These are phyloP conservation scores for Termitomyces titanicus DNA, from an alignment of 768 basidiomycete genomes.

Conservation along the genomic window DNA sequence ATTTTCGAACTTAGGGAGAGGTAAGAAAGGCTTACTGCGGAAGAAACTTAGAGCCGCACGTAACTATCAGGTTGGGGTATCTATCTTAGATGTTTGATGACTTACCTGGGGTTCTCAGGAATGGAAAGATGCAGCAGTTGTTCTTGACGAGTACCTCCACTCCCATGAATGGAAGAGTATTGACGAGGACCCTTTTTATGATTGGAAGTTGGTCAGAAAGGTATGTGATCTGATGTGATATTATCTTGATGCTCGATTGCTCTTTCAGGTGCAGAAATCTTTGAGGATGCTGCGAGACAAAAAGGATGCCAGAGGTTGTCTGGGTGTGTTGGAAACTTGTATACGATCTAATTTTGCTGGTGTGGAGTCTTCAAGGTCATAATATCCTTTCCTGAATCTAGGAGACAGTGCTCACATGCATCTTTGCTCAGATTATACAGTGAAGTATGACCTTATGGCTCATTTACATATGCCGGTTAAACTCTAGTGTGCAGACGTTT, in stretches of 20 bases:
- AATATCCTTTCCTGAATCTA: background rate
- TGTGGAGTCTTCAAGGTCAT: constrained; percentile 74
- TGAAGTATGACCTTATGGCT: constrained; percentile 61
- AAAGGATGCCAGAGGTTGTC: constrained; percentile 79
- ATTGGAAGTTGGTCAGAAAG: constrained; percentile 83
- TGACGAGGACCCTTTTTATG: constrained; percentile 89
- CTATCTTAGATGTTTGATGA: background rate
- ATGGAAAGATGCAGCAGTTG: constrained; percentile 82
- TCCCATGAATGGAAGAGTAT: constrained; percentile 89
- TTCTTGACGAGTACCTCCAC: constrained; percentile 75
- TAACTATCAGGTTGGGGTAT: constrained; percentile 59
- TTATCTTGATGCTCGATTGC: background rate
- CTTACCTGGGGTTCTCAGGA: constrained; percentile 44
- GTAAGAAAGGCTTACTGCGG: constrained; percentile 75
- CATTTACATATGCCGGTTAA: constrained; percentile 11
- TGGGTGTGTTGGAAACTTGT: constrained; percentile 90
- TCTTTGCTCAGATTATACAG: constrained; percentile 66
- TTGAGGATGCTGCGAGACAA: constrained; percentile 66
- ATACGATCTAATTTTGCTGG: constrained; percentile 92
- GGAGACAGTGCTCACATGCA: background rate
- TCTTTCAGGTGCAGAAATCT: constrained; percentile 62
- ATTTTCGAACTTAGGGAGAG: constrained; percentile 58
- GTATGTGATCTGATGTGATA: constrained; percentile 26
- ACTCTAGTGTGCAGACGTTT: constrained; percentile 64
- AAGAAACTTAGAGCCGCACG: constrained; percentile 69